phyloP scores from a whole-genome alignment of 495 filamentous ascomycete species.

The Tuber umbilicatum region DNA sequence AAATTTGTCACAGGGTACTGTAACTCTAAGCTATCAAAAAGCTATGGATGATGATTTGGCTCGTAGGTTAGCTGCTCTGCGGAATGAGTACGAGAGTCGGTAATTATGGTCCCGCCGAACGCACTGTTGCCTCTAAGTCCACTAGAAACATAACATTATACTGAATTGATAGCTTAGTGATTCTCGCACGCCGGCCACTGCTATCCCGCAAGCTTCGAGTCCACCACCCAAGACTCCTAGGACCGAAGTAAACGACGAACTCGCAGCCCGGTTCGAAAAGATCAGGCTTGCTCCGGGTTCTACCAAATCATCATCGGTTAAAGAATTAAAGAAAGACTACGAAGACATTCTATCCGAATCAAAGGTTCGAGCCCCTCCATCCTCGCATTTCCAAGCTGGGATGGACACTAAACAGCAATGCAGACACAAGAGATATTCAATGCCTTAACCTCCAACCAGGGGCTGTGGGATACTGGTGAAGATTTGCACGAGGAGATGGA shows the following conservation, averaged over 20 bases:
- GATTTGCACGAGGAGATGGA: slow-evolving; percentile 1
- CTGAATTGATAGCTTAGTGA: not conserved
- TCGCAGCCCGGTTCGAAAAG: slow-evolving; percentile 25
- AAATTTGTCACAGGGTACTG: not conserved
- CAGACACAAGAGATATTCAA: slow-evolving; percentile 23
- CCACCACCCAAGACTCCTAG: not conserved
- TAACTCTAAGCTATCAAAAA: not conserved
- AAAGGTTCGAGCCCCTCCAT: not conserved
- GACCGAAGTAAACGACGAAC: slow-evolving; percentile 17
- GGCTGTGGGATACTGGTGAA: not conserved
- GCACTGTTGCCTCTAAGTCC: not conserved
- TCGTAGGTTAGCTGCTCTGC: slow-evolving; percentile 21
- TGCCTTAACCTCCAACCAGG: slow-evolving; percentile 9
- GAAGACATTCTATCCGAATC: slow-evolving; percentile 7
- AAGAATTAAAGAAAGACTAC: not conserved
- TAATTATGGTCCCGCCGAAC: not conserved
- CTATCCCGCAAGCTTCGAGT: not conserved
- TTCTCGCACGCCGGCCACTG: not conserved
- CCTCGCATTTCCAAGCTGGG: not conserved
- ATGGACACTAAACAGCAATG: not conserved
- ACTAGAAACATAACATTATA: not conserved
- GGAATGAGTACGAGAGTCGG: slow-evolving; percentile 17
- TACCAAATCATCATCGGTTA: not conserved
- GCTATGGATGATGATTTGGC: slow-evolving; percentile 32
- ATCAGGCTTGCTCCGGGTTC: slow-evolving; percentile 10